Percentiles rank a stretch among this genome's conserved stretches.
These are phyloP conservation scores for Podospora australis DNA, from an alignment of 495 filamentous ascomycete genomes.

Conservation along the genomic window DNA sequence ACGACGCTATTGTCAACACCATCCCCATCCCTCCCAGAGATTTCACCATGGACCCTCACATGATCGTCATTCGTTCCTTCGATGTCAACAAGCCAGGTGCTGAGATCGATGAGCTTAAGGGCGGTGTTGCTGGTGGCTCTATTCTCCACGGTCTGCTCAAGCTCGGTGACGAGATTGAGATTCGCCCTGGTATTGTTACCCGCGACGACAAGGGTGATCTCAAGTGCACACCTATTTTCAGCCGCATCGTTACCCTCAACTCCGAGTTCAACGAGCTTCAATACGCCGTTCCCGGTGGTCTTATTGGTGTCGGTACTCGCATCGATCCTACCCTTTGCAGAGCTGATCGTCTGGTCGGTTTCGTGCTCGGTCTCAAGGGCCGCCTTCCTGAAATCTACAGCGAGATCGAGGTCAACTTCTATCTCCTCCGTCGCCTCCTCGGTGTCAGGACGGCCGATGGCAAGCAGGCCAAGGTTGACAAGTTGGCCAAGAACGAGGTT, in stretches of 20 bases:
- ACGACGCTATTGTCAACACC: constrained; percentile 84
- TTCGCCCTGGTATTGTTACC: constrained; percentile 89
- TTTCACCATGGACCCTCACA: constrained; percentile 84
- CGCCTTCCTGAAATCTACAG: constrained; percentile 89
- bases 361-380: constrained; percentile 92
- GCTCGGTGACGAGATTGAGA: constrained; percentile 95
- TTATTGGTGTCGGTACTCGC: constrained; percentile 94
- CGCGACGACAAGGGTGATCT: constrained; percentile 90
- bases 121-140: constrained; percentile 94
- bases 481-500: constrained; percentile 94
- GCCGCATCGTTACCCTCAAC: constrained; percentile 86
- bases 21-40: constrained; percentile 88
- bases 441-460: constrained; percentile 97
- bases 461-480: constrained; percentile 98
- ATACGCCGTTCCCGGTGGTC: constrained; percentile 92
- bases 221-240: constrained; percentile 94
- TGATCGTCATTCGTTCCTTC: constrained; percentile 98
- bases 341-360: constrained; percentile 96
- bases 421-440: constrained; percentile 84
- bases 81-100: constrained; percentile 99
- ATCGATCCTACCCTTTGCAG: constrained; percentile 96
- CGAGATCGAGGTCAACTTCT: constrained; percentile 98
- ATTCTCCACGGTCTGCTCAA: constrained; percentile 95
- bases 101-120: constrained; percentile 98
- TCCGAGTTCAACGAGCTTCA: constrained; percentile 97